These are phyloP conservation scores for Gomphus bonarii DNA, from an alignment of 1,284 basidiomycete genomes.

Conservation along the genomic window DNA sequence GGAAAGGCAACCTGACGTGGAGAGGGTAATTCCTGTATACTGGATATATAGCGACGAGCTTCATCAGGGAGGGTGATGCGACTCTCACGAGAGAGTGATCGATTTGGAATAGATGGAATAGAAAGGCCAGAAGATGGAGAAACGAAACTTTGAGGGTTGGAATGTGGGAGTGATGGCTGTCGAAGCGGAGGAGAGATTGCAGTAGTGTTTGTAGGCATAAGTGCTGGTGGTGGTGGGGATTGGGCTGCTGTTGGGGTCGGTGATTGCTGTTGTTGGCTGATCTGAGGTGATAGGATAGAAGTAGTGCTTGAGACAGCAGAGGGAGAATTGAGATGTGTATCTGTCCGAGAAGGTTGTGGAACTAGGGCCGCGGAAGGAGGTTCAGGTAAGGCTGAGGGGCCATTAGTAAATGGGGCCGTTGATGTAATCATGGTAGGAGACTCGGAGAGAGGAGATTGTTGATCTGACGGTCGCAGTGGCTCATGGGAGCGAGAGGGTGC, in stretches of 20 bases:
- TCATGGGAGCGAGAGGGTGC: constrained; percentile 29
- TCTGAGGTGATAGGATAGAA: constrained; percentile 9
- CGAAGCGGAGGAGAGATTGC: neutral
- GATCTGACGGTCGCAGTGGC: constrained; percentile 19
- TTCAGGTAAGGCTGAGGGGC: constrained; percentile 8
- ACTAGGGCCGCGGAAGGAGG: constrained; percentile 20
- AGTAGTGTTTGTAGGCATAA: neutral
- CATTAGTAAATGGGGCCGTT: constrained; percentile 4
- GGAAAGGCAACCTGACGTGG: neutral
- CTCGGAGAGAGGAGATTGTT: constrained; percentile 14
- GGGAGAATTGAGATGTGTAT: constrained; percentile 22
- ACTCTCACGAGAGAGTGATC: constrained; percentile 39
- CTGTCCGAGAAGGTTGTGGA: constrained; percentile 24
- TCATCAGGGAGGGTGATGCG: constrained; percentile 64
- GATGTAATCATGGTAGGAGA: constrained; percentile 13
- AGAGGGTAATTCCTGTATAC: constrained; percentile 50
- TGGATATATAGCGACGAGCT: constrained; percentile 56
- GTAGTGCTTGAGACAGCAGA: constrained; percentile 12
- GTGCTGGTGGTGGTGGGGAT: neutral
- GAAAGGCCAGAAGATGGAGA: neutral
- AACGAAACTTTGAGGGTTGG: neutral
- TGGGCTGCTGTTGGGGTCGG: constrained; percentile 6
- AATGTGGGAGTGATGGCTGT: neutral
- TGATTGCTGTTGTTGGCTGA: constrained; percentile 4
- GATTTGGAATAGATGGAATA: constrained; percentile 16